Evolutionary conservation across 108 stramenopile genomes (phyloP).

Genomic region (Cyclostephanos invisitatus): DNA sequence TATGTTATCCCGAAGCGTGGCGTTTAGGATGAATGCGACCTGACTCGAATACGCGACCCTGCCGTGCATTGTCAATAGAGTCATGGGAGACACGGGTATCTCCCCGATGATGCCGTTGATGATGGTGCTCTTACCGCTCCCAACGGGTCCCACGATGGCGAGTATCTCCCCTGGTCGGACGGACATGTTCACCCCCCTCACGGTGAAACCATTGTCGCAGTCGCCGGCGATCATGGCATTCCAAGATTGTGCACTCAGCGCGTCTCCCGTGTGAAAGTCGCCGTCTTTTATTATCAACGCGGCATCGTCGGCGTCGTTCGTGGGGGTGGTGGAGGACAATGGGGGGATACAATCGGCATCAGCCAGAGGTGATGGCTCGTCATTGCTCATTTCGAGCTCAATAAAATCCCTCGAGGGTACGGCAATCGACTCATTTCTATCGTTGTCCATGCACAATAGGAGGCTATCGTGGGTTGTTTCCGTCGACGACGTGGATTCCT

Average conservation of each 20-base stretch:
- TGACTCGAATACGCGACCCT: conserved; percentile 90
- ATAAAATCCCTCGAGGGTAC: too few species aligned
- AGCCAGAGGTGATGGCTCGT: neutral
- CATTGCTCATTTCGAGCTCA: too few species aligned
- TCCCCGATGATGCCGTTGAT: conserved; percentile 83
- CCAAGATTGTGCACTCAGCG: conserved; percentile 12
- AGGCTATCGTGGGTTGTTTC: neutral
- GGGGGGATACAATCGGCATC: neutral
- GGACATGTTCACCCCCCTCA: conserved; percentile 51
- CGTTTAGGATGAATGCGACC: conserved; percentile 93
- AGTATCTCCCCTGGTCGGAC: conserved; percentile 58
- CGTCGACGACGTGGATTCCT: neutral
- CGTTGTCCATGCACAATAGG: too few species aligned
- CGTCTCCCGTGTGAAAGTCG: conserved; percentile 9
- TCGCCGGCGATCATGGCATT: conserved; percentile 7
- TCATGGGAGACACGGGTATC: conserved; percentile 45
- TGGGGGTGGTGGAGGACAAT: neutral
- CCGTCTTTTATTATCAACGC: conserved; percentile 22
- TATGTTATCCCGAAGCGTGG: conserved; percentile 93
- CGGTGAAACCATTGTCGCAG: conserved; percentile 43
- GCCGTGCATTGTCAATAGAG: conserved; percentile 40
- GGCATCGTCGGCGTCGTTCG: neutral
- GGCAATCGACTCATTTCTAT: too few species aligned
- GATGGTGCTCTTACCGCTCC: conserved; percentile 83
- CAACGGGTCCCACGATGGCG: conserved; percentile 79